Conservation (phyloP, 257 asterid genomes). For the Orobanche coerulescens region DNA sequence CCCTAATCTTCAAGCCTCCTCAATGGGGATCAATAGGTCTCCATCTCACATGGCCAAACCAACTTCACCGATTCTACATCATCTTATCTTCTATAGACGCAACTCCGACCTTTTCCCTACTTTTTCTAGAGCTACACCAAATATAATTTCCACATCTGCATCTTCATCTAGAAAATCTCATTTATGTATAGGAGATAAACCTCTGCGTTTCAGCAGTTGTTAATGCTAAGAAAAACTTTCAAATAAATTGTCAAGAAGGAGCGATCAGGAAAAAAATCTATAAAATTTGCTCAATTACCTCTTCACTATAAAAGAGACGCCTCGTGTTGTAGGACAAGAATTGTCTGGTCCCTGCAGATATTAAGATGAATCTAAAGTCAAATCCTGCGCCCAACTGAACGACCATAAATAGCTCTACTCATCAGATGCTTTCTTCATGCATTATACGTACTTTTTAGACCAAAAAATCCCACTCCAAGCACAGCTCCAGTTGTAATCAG, state of each 20-base stretch:
- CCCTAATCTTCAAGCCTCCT: no score
- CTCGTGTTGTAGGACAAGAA: constrained; percentile 58
- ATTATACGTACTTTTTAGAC: constrained; percentile 59
- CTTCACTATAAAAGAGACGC: constrained; percentile 59
- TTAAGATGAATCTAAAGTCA: constrained; percentile 22
- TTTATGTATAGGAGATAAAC: constrained; percentile 2
- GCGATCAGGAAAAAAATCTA: constrained; percentile 8
- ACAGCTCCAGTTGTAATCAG: constrained; percentile 54
- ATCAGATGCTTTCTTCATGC: constrained; percentile 3
- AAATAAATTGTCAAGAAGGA: constrained; percentile 4
- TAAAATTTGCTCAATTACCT: constrained; percentile 38
- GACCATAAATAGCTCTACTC: constrained; percentile 9
- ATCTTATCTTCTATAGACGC: no score
- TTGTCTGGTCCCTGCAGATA: constrained; percentile 61
- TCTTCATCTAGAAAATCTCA: constrained; percentile 11
- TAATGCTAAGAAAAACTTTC: not conserved
- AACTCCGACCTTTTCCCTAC: no score
- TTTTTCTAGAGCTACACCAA: no score
- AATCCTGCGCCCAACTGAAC: constrained; percentile 12
- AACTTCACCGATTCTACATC: no score
- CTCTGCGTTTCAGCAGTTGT: not conserved
- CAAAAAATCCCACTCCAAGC: constrained; percentile 57
- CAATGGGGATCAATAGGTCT: no score
- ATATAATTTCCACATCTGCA: constrained; percentile 3
- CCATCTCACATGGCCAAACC: no score